These are phyloP conservation scores for Colletotrichum sp. DNA, from an alignment of 2,329 filamentous ascomycete genomes.

Conservation along the genomic window DNA sequence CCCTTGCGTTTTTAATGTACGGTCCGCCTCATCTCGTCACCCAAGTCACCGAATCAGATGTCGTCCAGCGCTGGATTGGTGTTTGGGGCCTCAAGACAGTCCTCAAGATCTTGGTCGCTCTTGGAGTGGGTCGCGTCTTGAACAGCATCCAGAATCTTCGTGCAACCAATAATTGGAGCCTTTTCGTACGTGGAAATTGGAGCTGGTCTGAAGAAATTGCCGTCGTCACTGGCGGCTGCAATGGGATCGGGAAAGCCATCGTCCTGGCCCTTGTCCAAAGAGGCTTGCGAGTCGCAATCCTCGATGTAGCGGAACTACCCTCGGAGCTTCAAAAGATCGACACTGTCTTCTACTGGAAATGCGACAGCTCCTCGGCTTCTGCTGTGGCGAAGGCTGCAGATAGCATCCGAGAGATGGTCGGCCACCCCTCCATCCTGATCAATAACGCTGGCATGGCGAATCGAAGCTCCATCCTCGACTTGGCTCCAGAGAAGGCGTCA, in stretches of 20 bases:
- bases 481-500: neutral
- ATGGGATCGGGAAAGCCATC: neutral
- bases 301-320: neutral
- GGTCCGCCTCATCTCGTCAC: neutral
- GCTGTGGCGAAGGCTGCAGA: neutral
- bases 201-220: neutral
- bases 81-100: neutral
- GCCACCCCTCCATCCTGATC: neutral
- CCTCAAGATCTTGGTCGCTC: neutral
- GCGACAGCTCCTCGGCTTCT: neutral
- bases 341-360: neutral
- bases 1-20: neutral
- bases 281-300: neutral
- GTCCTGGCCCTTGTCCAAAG: neutral
- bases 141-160: neutral
- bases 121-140: neutral
- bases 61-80: neutral
- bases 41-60: rapidly evolving
- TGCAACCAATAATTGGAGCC: neutral
- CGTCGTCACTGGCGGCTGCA: neutral
- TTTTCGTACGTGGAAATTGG: neutral
- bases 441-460: neutral
- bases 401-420: neutral
- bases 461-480: neutral
- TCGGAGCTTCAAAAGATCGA: neutral